Conservation (phyloP, 768 basidiomycete genomes). For the Rhodotorula graminis region DNA sequence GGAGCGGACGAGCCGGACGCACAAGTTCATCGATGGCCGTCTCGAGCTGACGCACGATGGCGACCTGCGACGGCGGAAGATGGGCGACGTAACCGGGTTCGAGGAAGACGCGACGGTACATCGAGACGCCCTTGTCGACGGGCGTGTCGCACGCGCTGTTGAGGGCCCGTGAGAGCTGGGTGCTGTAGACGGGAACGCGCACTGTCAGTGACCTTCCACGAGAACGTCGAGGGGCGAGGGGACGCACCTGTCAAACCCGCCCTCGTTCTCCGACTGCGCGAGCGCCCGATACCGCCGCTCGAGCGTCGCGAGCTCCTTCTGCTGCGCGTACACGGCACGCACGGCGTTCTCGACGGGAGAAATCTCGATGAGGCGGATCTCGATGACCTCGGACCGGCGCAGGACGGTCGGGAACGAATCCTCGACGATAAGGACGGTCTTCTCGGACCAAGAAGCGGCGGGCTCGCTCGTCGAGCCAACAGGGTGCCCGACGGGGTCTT, state of each 20-base stretch:
- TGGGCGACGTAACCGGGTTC: slow-evolving; percentile 61
- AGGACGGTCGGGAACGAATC: slow-evolving; percentile 87
- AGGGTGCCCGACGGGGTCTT: slow-evolving; percentile 52
- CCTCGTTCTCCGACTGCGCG: slow-evolving; percentile 57
- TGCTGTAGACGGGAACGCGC: slow-evolving; percentile 52
- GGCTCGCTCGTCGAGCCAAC: slow-evolving; percentile 23
- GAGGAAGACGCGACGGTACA: slow-evolving; percentile 74
- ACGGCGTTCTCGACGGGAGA: slow-evolving; percentile 81
- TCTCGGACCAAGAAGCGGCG: slow-evolving; percentile 65
- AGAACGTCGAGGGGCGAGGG: slow-evolving; percentile 30
- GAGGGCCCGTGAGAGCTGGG: slow-evolving; percentile 75
- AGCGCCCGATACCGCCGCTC: slow-evolving; percentile 70
- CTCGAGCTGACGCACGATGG: slow-evolving; percentile 67
- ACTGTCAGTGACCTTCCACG: too few species aligned
- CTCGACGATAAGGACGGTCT: slow-evolving; percentile 70
- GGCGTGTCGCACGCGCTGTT: slow-evolving; percentile 84
- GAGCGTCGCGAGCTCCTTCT: slow-evolving; percentile 66
- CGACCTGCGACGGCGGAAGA: slow-evolving; percentile 62
- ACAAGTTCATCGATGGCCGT: slow-evolving; percentile 77
- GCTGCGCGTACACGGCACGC: slow-evolving; percentile 71
- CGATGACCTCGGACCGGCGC: slow-evolving; percentile 77
- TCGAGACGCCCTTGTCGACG: slow-evolving; percentile 66
- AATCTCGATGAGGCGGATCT: slow-evolving; percentile 65
- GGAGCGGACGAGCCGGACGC: slow-evolving; percentile 37
- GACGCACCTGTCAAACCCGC: slow-evolving; percentile 24